Evolutionary conservation across 2,329 filamentous ascomycete genomes (phyloP).

Genomic region (Aspergillus felis): DNA sequence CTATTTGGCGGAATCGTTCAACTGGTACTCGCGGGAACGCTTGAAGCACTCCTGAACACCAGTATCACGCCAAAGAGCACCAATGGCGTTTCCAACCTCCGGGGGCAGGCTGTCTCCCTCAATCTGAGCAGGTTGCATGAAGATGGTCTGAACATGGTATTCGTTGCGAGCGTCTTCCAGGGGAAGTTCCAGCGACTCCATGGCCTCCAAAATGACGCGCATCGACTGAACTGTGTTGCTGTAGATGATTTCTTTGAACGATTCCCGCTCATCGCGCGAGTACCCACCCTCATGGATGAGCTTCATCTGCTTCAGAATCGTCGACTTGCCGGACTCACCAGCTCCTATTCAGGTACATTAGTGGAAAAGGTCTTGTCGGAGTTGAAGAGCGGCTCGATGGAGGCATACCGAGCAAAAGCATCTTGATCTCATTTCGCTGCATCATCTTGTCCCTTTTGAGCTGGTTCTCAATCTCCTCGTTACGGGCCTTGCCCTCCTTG

Average conservation of each 20-base stretch:
- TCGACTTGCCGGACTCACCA: slow-evolving; percentile 96
- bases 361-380: neutral
- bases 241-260: slow-evolving; percentile 69
- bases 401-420: slow-evolving; percentile 86
- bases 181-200: slow-evolving; percentile 69
- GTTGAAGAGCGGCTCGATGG: neutral
- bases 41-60: slow-evolving; percentile 95
- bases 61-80: slow-evolving; percentile 85
- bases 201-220: slow-evolving; percentile 66
- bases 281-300: slow-evolving; percentile 99
- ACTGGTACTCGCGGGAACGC: slow-evolving; percentile 89
- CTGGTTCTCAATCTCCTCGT: slow-evolving; percentile 99
- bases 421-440: slow-evolving; percentile 99
- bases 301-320: slow-evolving; percentile 97
- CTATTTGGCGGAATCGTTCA: slow-evolving; percentile 97
- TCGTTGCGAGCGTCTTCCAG: slow-evolving; percentile 89
- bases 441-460: slow-evolving; percentile 98
- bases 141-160: slow-evolving; percentile 97
- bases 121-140: slow-evolving; percentile 97
- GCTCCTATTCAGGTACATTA: slow-evolving; percentile 59
- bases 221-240: slow-evolving; percentile 68
- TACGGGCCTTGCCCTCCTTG: slow-evolving; percentile 99
- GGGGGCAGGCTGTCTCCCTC: slow-evolving; percentile 92
- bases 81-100: slow-evolving; percentile 89
- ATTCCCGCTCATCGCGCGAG: slow-evolving; percentile 78